Conservation (phyloP, 163 green algal genomes). For the Scenedesmus sp. region DNA sequence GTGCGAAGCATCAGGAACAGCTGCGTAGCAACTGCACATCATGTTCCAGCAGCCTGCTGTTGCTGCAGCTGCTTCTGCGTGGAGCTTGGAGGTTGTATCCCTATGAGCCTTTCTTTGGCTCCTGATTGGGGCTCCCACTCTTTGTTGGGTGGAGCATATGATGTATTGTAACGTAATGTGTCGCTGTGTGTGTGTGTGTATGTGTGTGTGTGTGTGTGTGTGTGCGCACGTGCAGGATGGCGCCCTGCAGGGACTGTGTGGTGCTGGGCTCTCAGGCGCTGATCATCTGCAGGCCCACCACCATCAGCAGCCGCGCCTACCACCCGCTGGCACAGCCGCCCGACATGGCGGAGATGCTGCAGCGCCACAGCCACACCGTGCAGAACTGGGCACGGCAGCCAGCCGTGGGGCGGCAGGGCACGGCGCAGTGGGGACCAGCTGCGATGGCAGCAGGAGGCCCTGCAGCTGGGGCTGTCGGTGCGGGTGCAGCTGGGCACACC, state of each 20-base stretch:
- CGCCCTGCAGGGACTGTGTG: constrained; percentile 25
- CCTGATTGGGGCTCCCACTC: no score
- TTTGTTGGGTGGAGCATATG: no score
- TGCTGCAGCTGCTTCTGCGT: not conserved
- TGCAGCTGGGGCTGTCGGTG: not conserved
- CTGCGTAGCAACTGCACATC: no score
- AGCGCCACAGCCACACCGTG: not conserved
- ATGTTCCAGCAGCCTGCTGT: not conserved
- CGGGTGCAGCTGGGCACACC: not conserved
- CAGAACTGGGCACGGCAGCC: not conserved
- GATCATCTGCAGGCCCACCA: constrained; percentile 24
- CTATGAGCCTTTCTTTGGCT: no score
- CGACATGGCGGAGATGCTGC: not conserved
- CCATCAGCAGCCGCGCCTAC: not conserved
- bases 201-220: no score
- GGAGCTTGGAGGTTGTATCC: no score
- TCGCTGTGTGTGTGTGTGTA: no score
- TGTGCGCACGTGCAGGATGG: constrained; percentile 48
- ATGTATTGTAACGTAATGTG: no score
- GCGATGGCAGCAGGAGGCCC: no score
- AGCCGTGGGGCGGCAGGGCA: not conserved
- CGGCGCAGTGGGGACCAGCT: not conserved
- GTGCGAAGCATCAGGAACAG: no score
- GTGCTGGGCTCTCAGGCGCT: not conserved
- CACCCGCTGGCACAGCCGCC: constrained; percentile 1